A percentile compares a stretch with the other conserved stretches of the same genome.
Evolutionary conservation across 2,329 filamentous ascomycete genomes (phyloP).

Genomic region (Botrytis galanthina): DNA sequence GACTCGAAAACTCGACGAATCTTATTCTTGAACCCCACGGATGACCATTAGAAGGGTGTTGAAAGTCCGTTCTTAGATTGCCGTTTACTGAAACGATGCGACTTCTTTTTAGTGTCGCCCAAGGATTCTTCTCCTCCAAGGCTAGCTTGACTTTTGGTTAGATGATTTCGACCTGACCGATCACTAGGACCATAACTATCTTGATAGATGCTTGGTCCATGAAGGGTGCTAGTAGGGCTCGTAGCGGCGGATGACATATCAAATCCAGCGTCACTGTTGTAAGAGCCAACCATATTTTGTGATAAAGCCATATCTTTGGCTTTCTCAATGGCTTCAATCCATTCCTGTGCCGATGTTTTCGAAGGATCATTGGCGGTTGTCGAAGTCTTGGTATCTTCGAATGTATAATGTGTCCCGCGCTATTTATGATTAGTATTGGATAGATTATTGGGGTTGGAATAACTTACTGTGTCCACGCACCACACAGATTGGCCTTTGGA

Average conservation of each 20-base stretch:
- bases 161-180: conserved; percentile 53
- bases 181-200: conserved; percentile 53
- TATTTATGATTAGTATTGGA: conserved; percentile 28
- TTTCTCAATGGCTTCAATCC: conserved; percentile 84
- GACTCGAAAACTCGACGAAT: not conserved
- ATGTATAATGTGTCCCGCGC: conserved; percentile 87
- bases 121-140: conserved; percentile 43
- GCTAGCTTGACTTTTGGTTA: conserved; percentile 58
- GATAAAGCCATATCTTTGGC: conserved; percentile 81
- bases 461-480: conserved; percentile 87
- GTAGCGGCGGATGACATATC: conserved; percentile 71
- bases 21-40: not conserved
- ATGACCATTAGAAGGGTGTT: conserved; percentile 50
- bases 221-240: conserved; percentile 71
- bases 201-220: conserved; percentile 53
- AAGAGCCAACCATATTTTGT: conserved; percentile 65
- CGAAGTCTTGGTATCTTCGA: conserved; percentile 85
- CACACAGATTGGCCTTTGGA: conserved; percentile 84
- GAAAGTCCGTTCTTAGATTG: conserved; percentile 94
- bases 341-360: conserved; percentile 76
- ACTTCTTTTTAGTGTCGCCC: conserved; percentile 46
- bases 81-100: conserved; percentile 80
- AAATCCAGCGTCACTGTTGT: conserved; percentile 65
- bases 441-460: not conserved
- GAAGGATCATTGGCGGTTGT: conserved; percentile 57